Percentiles rank a stretch among this genome's conserved stretches.
Conservation (phyloP, 2,329 filamentous ascomycete species). For the Ceratocystis lukuohia region DNA sequence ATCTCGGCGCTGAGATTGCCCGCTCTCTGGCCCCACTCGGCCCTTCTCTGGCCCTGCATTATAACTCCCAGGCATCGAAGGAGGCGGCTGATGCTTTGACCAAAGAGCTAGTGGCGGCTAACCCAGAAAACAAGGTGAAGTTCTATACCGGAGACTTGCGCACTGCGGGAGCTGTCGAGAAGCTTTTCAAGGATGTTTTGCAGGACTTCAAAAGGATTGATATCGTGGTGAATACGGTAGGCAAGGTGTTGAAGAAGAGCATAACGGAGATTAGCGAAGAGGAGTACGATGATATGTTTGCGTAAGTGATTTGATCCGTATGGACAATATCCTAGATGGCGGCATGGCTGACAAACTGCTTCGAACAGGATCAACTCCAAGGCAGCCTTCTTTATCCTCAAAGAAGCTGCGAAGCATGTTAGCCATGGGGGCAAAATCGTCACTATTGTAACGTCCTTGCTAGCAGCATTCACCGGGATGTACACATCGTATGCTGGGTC, state of each 20-base stretch:
- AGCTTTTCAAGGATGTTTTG: conserved; percentile 30
- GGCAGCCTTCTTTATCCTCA: conserved; percentile 33
- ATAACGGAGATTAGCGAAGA: conserved; percentile 32
- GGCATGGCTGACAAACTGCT: background rate
- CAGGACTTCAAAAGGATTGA: conserved; percentile 34
- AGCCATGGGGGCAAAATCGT: conserved; percentile 35
- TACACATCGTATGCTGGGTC: conserved; percentile 35
- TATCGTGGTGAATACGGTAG: conserved; percentile 38
- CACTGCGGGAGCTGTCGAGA: conserved; percentile 28
- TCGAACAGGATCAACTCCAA: conserved; percentile 33
- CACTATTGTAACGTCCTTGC: conserved; percentile 33
- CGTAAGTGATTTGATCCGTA: conserved; percentile 24
- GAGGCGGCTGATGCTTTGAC: conserved; percentile 27
- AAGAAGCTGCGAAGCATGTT: conserved; percentile 31
- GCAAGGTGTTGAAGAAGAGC: conserved; percentile 36
- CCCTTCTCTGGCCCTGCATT: conserved; percentile 46
- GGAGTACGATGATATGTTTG: conserved; percentile 37
- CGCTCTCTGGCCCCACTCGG: conserved; percentile 43
- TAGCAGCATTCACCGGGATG: conserved; percentile 34
- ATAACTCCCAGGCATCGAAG: conserved; percentile 32
- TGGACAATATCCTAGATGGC: background rate
- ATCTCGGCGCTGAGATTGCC: conserved; percentile 46
- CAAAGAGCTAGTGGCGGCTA: conserved; percentile 27
- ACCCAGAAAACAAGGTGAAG: conserved; percentile 26
- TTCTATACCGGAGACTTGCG: conserved; percentile 34